Conservation (phyloP, 768 basidiomycete genomes). For the Strobilomyces dryophilus region DNA sequence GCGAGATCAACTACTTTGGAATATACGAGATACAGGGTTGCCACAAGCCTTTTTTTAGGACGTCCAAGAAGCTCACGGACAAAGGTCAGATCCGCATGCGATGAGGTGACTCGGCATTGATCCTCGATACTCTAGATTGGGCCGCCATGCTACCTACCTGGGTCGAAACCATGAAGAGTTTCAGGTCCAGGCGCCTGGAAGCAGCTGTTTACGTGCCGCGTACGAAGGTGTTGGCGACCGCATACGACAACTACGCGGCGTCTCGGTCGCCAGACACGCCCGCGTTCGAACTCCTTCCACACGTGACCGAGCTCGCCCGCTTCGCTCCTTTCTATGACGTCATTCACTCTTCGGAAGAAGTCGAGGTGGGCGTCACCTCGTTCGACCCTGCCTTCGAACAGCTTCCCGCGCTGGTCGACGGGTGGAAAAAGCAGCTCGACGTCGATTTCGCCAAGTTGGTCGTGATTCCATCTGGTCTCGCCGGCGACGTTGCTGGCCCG, state of each 20-base stretch:
- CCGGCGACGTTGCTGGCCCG: not conserved
- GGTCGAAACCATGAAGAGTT: not conserved
- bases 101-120: not conserved
- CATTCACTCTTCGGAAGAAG: not conserved
- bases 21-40: not conserved
- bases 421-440: constrained; percentile 4
- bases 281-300: not conserved
- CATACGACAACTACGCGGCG: not conserved
- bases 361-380: not conserved
- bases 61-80: constrained; percentile 6
- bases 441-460: not conserved
- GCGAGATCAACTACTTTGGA: constrained; percentile 3
- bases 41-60: constrained; percentile 3
- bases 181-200: not conserved
- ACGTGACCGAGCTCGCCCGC: not conserved
- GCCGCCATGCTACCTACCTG: not conserved
- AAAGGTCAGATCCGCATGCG: constrained; percentile 1
- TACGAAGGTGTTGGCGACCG: not conserved
- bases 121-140: not conserved
- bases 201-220: not conserved
- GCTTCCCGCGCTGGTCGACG: not conserved
- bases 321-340: constrained; percentile 2
- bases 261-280: not conserved
- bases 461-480: not conserved
- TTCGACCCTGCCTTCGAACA: constrained; percentile 10